Evolutionary conservation across 23 red algal species (phyloP).

Genomic region (Gracilariopsis chorda): DNA sequence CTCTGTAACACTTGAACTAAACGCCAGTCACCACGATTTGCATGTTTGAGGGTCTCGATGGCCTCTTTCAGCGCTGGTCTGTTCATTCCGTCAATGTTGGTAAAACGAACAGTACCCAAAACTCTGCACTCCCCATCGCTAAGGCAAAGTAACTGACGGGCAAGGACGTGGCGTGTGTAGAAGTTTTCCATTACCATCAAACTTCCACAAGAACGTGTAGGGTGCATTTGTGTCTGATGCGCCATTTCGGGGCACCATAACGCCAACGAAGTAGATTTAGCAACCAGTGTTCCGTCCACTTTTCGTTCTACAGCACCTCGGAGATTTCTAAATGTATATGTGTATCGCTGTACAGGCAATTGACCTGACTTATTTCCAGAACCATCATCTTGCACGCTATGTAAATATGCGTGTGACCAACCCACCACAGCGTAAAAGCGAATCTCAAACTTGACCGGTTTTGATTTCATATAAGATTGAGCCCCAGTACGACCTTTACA

Average conservation of each 20-base stretch:
- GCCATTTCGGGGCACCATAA: neutral
- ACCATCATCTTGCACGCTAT: neutral
- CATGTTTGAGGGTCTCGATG: neutral
- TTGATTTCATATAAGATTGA: neutral
- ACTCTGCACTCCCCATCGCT: neutral
- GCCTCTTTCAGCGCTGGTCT: neutral
- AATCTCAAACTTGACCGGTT: conserved; percentile 1
- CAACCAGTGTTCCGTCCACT: neutral
- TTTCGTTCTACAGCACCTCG: neutral
- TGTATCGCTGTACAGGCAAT: neutral
- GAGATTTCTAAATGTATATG: neutral
- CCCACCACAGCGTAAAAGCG: neutral
- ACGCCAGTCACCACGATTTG: neutral
- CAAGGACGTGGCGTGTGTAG: neutral
- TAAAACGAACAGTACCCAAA: neutral
- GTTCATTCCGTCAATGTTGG: neutral
- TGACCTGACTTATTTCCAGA: neutral
- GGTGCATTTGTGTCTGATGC: neutral
- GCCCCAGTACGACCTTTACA: neutral
- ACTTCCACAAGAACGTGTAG: neutral
- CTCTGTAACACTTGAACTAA: neutral
- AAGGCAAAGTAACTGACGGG: neutral
- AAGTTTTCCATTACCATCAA: conserved; percentile 10
- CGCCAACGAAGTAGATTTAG: neutral
- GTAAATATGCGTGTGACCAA: neutral